phyloP scores from a whole-genome alignment of 208 protist genomes.

The Trypanosoma lewisi region DNA sequence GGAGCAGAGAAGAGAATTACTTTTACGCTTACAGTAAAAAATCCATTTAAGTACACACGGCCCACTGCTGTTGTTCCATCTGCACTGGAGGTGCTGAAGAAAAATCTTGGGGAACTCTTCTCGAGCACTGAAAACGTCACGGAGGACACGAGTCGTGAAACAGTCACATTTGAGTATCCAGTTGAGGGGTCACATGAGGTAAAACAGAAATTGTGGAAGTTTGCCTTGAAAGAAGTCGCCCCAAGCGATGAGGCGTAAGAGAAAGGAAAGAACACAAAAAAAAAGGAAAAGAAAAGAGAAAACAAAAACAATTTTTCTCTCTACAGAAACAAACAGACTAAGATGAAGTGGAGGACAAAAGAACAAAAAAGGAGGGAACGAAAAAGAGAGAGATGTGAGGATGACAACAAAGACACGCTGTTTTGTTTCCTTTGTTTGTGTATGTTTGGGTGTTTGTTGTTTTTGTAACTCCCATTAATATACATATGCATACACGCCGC shows the following conservation, averaged over 20 bases:
- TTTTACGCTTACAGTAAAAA: conserved; percentile 63
- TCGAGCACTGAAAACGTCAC: conserved; percentile 27
- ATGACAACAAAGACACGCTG: not conserved
- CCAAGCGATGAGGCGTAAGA: not conserved
- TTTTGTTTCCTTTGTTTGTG: conserved; percentile 8
- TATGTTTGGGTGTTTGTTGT: not conserved
- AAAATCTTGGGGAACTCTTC: conserved; percentile 42
- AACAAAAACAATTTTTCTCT: not conserved
- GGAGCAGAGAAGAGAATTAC: not conserved
- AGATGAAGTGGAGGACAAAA: not conserved
- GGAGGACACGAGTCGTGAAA: conserved; percentile 31
- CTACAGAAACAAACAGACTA: too few relatives aligned
- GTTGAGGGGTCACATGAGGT: conserved; percentile 48
- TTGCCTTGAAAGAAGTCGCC: conserved; percentile 65
- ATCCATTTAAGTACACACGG: conserved; percentile 66
- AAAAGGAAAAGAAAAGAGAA: conserved; percentile 5
- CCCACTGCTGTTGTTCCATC: conserved; percentile 46
- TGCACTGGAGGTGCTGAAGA: conserved; percentile 62
- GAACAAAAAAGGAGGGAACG: not conserved
- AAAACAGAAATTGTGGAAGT: conserved; percentile 81
- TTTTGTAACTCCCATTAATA: not conserved
- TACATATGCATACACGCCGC: not conserved
- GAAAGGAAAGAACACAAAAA: not conserved
- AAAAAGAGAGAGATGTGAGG: not conserved
- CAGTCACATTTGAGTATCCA: conserved; percentile 55